Evolutionary conservation across 2,329 filamentous ascomycete genomes (phyloP), one percentile per base, ranked within the genome.

Genomic region (Colletotrichum sp.): DNA sequence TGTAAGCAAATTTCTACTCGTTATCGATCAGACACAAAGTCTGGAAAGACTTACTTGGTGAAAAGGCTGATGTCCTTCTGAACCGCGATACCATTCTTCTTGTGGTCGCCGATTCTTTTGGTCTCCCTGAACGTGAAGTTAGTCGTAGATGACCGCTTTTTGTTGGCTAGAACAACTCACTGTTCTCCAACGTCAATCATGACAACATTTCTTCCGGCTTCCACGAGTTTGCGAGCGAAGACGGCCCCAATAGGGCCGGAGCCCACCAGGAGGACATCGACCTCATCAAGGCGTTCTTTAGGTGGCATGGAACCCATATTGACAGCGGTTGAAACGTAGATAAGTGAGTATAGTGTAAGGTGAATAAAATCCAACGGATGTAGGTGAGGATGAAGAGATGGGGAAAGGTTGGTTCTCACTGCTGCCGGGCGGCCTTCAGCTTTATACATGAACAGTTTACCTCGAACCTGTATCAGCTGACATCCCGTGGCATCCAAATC

Each of bases 131-230:
- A 18, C 21, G 21, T 6, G 2, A 18, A 2, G 8, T 59, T 28
- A 59, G 55, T 3, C 55, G 12, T 6, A 49, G 4, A 24, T 26
- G 12, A 2, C 8, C 55, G 13, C 55, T 5, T 28, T 10, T 5
- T 8, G 24, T 13, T 3, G 13, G n/a, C 13, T 2, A 28, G 16
- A 59, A 24, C 7, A 24, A 26, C 55, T 59, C 8, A 59, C 55
- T 59, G 55, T 5, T 59, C 52, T 57, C 55, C 55, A 18, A 59
- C 55, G 26, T 59, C 55, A 59, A 59, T 59, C 55, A 59, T 59
- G 0, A 59, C 55, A 15, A 64, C 60, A n/a, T 32, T 64, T 18
- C 34, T 32, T 10, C 60, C 60, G 18, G 60, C 60, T 34, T 24
- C 13, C 5, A 64, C 60, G 6, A 64, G 60, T 21, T 21, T 64